phyloP scores from a whole-genome alignment of 2,329 filamentous ascomycete species.

The Apiospora rasikravindrae region DNA sequence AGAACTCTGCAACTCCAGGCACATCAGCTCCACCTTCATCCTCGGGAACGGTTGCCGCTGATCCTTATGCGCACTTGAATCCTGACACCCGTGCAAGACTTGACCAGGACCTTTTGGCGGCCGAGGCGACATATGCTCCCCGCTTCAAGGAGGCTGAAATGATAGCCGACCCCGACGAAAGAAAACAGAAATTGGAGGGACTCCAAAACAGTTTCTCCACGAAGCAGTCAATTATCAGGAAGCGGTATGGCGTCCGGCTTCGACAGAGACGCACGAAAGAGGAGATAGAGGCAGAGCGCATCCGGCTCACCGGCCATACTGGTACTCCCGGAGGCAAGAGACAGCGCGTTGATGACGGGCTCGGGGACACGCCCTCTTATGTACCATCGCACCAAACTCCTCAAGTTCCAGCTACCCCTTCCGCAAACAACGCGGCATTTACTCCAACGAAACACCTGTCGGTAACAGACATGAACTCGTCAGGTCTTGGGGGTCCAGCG shows the following conservation, averaged over 20 bases:
- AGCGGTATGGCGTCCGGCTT: constrained; percentile 62
- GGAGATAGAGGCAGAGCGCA: constrained; percentile 50
- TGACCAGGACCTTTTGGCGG: constrained; percentile 43
- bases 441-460: constrained; percentile 31
- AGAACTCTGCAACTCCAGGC: neutral
- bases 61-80: constrained; percentile 53
- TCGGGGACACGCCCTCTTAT: neutral
- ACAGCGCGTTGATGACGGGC: constrained; percentile 31
- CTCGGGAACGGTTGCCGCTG: constrained; percentile 31
- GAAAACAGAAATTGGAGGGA: constrained; percentile 42
- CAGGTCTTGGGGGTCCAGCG: constrained; percentile 35
- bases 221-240: constrained; percentile 61
- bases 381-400: neutral
- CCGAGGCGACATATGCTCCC: constrained; percentile 45
- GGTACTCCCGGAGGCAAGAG: constrained; percentile 32
- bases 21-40: constrained; percentile 21
- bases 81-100: constrained; percentile 37
- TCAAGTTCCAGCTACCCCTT: neutral
- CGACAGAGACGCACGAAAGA: constrained; percentile 53
- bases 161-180: constrained; percentile 42
- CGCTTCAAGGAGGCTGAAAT: constrained; percentile 49
- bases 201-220: constrained; percentile 60
- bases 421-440: constrained; percentile 5
- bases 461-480: constrained; percentile 33
- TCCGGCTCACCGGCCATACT: constrained; percentile 45